Base-by-base conservation (phyloP, 345 rosid genomes). In the Aquilaria malaccensis region DNA sequence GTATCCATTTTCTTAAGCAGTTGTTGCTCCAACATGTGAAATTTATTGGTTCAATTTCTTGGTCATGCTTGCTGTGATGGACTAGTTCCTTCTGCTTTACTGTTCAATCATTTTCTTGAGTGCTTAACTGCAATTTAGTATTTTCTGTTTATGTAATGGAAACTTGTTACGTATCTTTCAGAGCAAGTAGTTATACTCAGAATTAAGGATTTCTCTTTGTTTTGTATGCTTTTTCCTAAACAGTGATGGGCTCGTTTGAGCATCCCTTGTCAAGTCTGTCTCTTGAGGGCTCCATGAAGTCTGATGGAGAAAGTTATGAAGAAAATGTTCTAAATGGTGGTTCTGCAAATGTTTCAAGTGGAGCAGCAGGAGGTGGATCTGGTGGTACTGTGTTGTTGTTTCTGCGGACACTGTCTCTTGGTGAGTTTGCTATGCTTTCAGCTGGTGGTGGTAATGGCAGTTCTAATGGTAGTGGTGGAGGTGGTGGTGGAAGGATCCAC, bases 401-500 rank as follows among this genome's bases (percentile, higher is more conserved):
- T 73, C 63, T 91, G 81, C 84, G 70, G 13, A 67, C 76, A 6
- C 77, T 95, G 68, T 76, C 74, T 74, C 65, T 91, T 72, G 81
- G 77, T 13, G 79, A 79, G 69, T 69, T 79, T 72, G 89, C 97
- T 64, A 22, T 75, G 71, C 89, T 95, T 78, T 95, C 99, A 52
- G 88, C 83, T 76, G 81, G 67, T 65, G 99, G 99, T 66, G 99
- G 99, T 30, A 70, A 80, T 67, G 97, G 96, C 54, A 81, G 91
- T 71, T 83, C 80, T n/a, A 53, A 72, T 33, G 91, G 97, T 49
- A 75, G 85, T 56, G 99, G 96, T 55, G 99, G 99, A 15, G 99
- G 97, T 9, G 96, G 99, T 48, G 99, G 99, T 60, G 99, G 99
- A 68, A 88, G 99, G 81, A 83, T 95, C 85, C 99, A 91, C 76